Conservation (phyloP, 805 yeast genomes). For the Lipomyces yamadae region DNA sequence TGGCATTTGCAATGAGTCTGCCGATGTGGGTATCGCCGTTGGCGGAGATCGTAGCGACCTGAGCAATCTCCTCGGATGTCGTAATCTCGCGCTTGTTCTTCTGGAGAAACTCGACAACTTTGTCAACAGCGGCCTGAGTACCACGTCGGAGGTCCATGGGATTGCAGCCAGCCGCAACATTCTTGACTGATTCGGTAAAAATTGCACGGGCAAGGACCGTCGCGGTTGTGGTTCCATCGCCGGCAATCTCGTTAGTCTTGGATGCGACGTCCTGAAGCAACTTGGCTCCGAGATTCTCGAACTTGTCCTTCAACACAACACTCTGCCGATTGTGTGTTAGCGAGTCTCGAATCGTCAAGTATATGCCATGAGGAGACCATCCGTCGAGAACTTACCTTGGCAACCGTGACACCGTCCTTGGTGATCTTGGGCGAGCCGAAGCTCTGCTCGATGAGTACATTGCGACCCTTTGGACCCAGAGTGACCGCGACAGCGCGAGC, state of each 20-base stretch:
- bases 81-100: constrained; percentile 90
- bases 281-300: constrained; percentile 92
- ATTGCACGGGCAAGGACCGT: constrained; percentile 95
- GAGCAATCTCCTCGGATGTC: constrained; percentile 92
- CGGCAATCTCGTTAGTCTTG: constrained; percentile 96
- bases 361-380: too few species aligned
- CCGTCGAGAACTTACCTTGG: constrained; percentile 50
- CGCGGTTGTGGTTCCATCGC: constrained; percentile 98
- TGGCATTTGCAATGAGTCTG: constrained; percentile 85
- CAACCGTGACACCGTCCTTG: constrained; percentile 98
- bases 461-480: constrained; percentile 97
- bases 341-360: too few species aligned
- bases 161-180: constrained; percentile 98
- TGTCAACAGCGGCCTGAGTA: constrained; percentile 94
- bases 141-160: constrained; percentile 99
- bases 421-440: constrained; percentile 98
- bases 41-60: constrained; percentile 97
- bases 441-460: constrained; percentile 93
- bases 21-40: constrained; percentile 96
- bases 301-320: constrained; percentile 78
- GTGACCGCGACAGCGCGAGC: constrained; percentile 98
- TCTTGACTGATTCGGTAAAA: constrained; percentile 91
- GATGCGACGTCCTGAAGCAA: constrained; percentile 95
- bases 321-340: constrained; percentile 14
- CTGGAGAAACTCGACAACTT: constrained; percentile 83